Conservation (phyloP, 352 stramenopile genomes). For the Peronospora farinosa region DNA sequence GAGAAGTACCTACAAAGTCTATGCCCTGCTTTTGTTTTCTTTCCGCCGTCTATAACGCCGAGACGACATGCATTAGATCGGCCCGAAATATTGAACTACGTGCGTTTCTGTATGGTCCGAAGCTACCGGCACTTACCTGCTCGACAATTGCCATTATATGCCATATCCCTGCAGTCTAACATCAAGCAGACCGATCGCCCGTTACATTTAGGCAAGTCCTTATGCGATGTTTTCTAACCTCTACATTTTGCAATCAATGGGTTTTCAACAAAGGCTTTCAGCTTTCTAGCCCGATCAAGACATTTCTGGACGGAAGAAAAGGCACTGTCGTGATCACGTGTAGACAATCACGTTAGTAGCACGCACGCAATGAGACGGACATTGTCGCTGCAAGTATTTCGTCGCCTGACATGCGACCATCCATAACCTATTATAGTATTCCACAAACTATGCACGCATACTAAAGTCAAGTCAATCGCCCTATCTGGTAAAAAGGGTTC, state of each 20-base stretch:
- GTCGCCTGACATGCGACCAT: neutral
- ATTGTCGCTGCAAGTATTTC: too few relatives aligned
- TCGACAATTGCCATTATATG: neutral
- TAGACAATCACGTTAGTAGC: neutral
- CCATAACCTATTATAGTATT: slow-evolving; percentile 7
- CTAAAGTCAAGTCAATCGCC: slow-evolving; percentile 6
- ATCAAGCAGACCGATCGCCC: neutral
- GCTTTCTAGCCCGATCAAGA: neutral
- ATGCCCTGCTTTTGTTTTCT: too few relatives aligned
- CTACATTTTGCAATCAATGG: too few relatives aligned
- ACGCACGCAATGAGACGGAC: slow-evolving; percentile 1
- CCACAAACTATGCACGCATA: slow-evolving; percentile 15
- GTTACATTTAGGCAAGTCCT: neutral
- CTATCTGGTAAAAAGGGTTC: too few relatives aligned
- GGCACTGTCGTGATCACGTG: slow-evolving; percentile 3
- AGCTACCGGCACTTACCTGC: neutral
- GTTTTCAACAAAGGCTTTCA: neutral
- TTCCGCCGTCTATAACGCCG: too few relatives aligned
- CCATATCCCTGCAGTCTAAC: neutral
- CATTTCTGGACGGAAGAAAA: slow-evolving; percentile 14
- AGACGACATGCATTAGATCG: neutral
- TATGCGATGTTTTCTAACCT: neutral
- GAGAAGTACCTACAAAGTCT: too few relatives aligned
- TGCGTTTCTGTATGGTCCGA: too few relatives aligned
- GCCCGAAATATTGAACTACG: too few relatives aligned